Base-by-base conservation (phyloP, 352 stramenopile species). In the Pythium oligandrum region DNA sequence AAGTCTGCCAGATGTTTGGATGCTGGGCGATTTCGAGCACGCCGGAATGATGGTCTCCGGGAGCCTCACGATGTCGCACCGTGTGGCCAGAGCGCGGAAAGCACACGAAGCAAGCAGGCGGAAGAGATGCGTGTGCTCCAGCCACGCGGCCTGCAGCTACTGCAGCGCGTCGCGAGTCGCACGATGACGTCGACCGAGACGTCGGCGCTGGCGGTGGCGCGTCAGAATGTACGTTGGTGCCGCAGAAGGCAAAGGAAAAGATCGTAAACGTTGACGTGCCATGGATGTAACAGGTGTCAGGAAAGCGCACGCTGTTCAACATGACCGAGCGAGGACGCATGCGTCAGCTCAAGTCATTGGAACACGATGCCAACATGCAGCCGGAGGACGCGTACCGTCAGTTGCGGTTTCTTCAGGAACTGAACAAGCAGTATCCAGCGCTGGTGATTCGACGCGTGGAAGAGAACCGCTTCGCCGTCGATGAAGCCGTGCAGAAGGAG, bases 351-450 rank as follows among this genome's bases (percentile, higher is more conserved):
- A 95, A 95, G 74, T 68, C 67, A 59, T 67, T 95, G 44, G 83
- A 95, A 54, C 74, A 93, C 52, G 71, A 87, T 43, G 85, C 85
- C 55, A 93, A 95, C 59, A 57, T 71, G 49, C 66, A 78, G 33
- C 80, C 82, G 0, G 80, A 91, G 6, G 83, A 95, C 56, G 53
- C 83, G 40, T 86, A 73, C 65, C 69, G 75, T 9, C 85, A 95
- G 52, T 60, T 90, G 52, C 84, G 85, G 30, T 92, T 95, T 53
- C 52, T 95, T 40, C 83, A 93, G 67, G 81, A 90, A 38, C 80
- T 95, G 9, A 95, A 95, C 75, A 88, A 90, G 50, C 72, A 79
- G 53, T 90, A 94, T 55, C 85, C 85, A 32, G 78, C 78, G 51
- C 74, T 93, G 6, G 85, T 95, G 35, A 78, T 93, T 48, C 83